Base-by-base conservation (phyloP, 2,329 filamentous ascomycete genomes). In the Hypoxylon sp. region DNA sequence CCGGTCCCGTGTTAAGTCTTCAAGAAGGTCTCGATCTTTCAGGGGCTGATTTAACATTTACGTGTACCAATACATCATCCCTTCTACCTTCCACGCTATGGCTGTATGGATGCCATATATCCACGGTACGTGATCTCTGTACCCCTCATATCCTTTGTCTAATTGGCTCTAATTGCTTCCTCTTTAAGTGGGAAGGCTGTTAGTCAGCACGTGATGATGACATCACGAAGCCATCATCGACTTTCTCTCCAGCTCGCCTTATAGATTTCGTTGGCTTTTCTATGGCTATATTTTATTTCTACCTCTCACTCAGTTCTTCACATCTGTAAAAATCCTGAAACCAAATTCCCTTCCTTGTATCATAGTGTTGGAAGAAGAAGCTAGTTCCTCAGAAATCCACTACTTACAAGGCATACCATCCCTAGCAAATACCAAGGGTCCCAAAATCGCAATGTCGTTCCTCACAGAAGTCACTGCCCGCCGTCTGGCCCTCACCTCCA, bases 391-490 rank as follows among this genome's bases (percentile, higher is more conserved):
- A 42, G 4, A 11, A 38, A 23, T 27, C 8, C 18, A 18, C 8
- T 5, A 26, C 4, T 24, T 17, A 41, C 18, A n/a, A n/a, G 27
- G 8, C 15, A 41, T 3, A 13, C n/a, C n/a, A n/a, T n/a, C n/a
- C 48, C 13, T 13, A 27, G 4, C 10, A 26, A 41, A 3, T 3
- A 18, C 31, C 37, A 33, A 31, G 2, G 24, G 10, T 13, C 29
- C 35, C 40, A 29, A 38, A 48, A 60, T 31, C 23, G 64, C 46
- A 60, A 86, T 86, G 83, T 83, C 83, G 48, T 81, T 81, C 74
- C 73, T 85, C 74, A 78, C 81, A 58, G 72, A 81, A 69, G 70
- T 74, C 58, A 67, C 77, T 62, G 57, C 74, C 64, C 79, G 81
- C 71, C 78, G 79, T 49, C 63, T 79, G 63, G 75, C 75, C n/a